Base-by-base conservation (phyloP, 768 basidiomycete genomes). In the Termitomyces sp. region DNA sequence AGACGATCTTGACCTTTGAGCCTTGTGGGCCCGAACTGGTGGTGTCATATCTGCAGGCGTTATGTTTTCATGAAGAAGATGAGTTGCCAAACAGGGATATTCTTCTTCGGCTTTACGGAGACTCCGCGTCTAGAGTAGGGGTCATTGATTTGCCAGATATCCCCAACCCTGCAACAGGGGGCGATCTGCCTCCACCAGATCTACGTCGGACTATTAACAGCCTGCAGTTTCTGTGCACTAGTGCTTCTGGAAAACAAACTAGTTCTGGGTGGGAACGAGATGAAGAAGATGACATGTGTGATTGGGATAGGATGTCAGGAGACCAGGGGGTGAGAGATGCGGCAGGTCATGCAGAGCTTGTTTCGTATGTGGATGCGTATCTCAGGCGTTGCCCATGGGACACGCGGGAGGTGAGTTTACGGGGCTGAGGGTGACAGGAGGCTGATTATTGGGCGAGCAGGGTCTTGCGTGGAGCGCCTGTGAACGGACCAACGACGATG, bases 1-100 rank as follows among this genome's bases (percentile, higher is more conserved):
- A 97, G 68, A 77, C 75, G 0, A 81, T 82, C 25, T 77, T 95
- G 50, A 67, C 71, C 17, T 96, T 96, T 69, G 62, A 76, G 53
- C 78, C 89, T 54, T 84, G 86, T 66, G 72, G 79, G 25, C 63
- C 81, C 7, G 59, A 71, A 19, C 70, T 87, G 38, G 84, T 85
- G 21, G 77, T 75, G 16, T 84, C 86, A 8, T 94, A 89, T 71
- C 82, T 96, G 32, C 79, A 86, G 68, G 76, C 76, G 25, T 63
- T 93, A 49, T 85, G 84, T 59, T 72, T 75, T 21, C 74, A 73
- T 3, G 85, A 90, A 68, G 84, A 86, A 4, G 5, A 11, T 6
- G 75, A 74, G 56, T 57, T 68, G 50, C 68, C 85, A 54, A 67
- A 75, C 58, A 75, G 70, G 53, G 70, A 77, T 57, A 62, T 69